A percentile compares a stretch with the other conserved stretches of the same genome.
Evolutionary conservation across 2,329 filamentous ascomycete genomes (phyloP).

Genomic region (Calonectria pauciramosa): DNA sequence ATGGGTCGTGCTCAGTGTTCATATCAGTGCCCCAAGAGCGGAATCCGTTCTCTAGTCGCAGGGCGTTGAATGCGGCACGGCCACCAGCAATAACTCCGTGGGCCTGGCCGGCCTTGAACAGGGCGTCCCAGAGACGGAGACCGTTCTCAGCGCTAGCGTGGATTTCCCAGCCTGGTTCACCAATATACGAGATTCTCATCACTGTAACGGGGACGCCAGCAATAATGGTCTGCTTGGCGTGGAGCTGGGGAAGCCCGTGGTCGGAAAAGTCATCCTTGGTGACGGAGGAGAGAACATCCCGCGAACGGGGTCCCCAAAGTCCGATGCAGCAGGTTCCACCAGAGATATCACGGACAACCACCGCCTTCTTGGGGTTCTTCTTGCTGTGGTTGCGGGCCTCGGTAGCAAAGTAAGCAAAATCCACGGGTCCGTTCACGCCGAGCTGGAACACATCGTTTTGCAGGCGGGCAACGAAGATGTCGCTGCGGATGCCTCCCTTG

Average conservation of each 20-base stretch:
- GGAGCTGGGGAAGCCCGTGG: constrained; percentile 63
- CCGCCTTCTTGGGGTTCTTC: constrained; percentile 55
- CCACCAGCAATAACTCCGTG: constrained; percentile 72
- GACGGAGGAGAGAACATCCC: constrained; percentile 62
- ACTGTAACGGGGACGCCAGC: constrained; percentile 68
- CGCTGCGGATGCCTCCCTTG: constrained; percentile 67
- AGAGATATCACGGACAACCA: constrained; percentile 70
- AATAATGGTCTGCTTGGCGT: constrained; percentile 62
- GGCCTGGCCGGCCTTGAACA: constrained; percentile 67
- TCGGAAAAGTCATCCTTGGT: constrained; percentile 61
- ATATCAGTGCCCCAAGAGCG: constrained; percentile 70
- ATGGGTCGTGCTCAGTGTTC: constrained; percentile 72
- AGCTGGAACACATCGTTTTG: constrained; percentile 66
- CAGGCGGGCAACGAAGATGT: constrained; percentile 69
- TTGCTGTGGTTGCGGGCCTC: constrained; percentile 65
- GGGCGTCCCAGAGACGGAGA: constrained; percentile 68
- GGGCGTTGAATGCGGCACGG: constrained; percentile 68
- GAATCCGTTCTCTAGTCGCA: constrained; percentile 72
- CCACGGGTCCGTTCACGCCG: constrained; percentile 67
- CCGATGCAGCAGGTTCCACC: constrained; percentile 72
- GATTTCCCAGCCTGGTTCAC: constrained; percentile 74
- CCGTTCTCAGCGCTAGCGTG: constrained; percentile 72
- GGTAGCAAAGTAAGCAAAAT: constrained; percentile 66
- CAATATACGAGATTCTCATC: constrained; percentile 71
- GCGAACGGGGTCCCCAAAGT: constrained; percentile 71